These are phyloP conservation scores for Capsicum pubescens DNA, from an alignment of 257 asterid genomes.

Conservation along the genomic window DNA sequence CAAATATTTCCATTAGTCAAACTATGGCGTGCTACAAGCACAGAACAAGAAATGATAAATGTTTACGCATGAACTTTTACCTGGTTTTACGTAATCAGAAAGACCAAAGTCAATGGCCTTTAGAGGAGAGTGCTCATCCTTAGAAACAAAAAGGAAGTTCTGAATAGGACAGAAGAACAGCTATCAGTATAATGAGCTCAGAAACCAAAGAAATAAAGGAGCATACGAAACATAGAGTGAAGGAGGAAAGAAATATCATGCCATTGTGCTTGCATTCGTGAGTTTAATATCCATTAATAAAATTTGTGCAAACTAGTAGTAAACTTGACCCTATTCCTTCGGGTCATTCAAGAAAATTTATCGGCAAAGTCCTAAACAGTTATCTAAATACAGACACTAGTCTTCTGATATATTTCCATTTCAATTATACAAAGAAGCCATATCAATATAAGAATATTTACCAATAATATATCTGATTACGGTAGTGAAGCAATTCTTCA, in stretches of 20 bases:
- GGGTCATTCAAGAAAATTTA: not conserved
- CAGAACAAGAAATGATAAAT: not conserved
- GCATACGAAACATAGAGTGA: not conserved
- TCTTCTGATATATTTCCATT: not conserved
- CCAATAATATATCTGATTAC: not conserved
- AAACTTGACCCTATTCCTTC: not conserved
- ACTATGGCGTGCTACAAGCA: conserved; percentile 22
- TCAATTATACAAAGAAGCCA: not conserved
- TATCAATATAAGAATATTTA: not conserved
- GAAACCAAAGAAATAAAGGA: conserved; percentile 22
- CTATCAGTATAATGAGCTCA: conserved; percentile 12
- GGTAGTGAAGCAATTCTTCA: not conserved
- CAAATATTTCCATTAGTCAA: conserved; percentile 34
- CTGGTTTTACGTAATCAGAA: conserved; percentile 93
- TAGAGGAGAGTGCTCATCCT: conserved; percentile 75
- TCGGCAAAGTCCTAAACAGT: not conserved
- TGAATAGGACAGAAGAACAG: conserved; percentile 43
- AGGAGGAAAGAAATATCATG: not conserved
- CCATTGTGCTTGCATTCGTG: not conserved
- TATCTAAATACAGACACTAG: not conserved
- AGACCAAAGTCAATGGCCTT: conserved; percentile 95
- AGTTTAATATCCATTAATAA: not conserved
- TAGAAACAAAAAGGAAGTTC: conserved; percentile 82
- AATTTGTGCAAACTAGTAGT: not conserved
- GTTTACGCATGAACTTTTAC: conserved; percentile 40